Evolutionary conservation across 768 basidiomycete species (phyloP).

Genomic region (Lactarius vividus): DNA sequence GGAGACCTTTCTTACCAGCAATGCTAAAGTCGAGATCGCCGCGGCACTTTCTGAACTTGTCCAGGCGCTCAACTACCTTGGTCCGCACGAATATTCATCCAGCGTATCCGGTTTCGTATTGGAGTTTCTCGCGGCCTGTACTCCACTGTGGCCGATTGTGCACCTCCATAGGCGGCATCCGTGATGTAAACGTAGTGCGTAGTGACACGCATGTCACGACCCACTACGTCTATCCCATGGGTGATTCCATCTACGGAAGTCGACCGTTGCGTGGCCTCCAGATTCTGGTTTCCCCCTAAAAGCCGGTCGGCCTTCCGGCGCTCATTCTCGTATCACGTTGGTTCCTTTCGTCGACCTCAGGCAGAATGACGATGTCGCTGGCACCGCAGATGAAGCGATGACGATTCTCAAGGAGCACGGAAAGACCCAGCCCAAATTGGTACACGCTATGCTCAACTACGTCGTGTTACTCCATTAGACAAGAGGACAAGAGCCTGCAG

Average conservation of each 20-base stretch:
- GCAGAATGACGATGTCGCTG: slow-evolving; percentile 1
- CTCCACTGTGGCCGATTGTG: too few species aligned
- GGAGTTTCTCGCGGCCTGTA: not conserved
- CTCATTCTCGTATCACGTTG: too few species aligned
- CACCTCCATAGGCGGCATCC: too few species aligned
- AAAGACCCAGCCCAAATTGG: not conserved
- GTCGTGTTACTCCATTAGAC: slow-evolving; percentile 7
- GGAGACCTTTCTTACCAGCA: not conserved
- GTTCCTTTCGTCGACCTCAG: slow-evolving; percentile 7
- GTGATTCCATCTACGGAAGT: too few species aligned
- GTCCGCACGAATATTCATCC: slow-evolving; percentile 6
- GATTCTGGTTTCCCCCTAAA: too few species aligned
- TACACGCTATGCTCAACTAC: slow-evolving; percentile 7
- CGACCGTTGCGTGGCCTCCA: too few species aligned
- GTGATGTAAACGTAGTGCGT: too few species aligned
- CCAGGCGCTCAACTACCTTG: slow-evolving; percentile 16
- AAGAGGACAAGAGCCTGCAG: not conserved
- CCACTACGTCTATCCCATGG: too few species aligned
- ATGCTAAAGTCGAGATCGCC: not conserved
- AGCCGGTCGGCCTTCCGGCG: too few species aligned
- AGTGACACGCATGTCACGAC: too few species aligned
- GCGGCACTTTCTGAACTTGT: not conserved
- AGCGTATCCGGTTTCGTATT: slow-evolving; percentile 4
- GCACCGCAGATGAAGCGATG: slow-evolving; percentile 7
- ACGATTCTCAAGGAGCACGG: not conserved